These are phyloP conservation scores for Teunomyces panamensis DNA, from an alignment of 805 yeast species.

Conservation along the genomic window DNA sequence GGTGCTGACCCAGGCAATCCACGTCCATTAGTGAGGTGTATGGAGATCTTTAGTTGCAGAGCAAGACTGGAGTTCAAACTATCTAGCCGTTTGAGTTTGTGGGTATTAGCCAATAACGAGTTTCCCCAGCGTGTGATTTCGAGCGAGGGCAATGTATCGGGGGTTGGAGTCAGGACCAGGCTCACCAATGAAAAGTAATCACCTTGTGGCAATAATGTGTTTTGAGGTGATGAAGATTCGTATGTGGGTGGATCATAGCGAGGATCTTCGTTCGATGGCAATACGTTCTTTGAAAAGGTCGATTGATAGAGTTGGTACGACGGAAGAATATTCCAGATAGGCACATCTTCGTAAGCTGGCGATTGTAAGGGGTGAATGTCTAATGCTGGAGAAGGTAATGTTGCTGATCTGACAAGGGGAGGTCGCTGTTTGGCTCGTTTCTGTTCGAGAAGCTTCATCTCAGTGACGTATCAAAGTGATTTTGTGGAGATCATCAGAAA, in stretches of 20 bases:
- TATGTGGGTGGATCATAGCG: constrained; percentile 22
- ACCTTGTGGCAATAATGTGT: not conserved
- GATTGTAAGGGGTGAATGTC: constrained; percentile 17
- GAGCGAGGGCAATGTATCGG: not conserved
- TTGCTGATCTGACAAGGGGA: not conserved
- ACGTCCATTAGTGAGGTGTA: constrained; percentile 16
- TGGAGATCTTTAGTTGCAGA: constrained; percentile 17
- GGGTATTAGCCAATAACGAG: constrained; percentile 25
- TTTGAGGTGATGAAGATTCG: constrained; percentile 7
- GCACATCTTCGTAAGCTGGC: constrained; percentile 26
- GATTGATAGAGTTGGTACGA: constrained; percentile 29
- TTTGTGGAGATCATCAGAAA: not conserved
- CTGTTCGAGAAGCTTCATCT: constrained; percentile 1
- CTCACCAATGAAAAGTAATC: constrained; percentile 5
- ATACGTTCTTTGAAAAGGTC: constrained; percentile 24
- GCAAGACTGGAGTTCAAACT: constrained; percentile 13
- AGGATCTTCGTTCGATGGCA: constrained; percentile 18
- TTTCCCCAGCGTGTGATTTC: constrained; percentile 24
- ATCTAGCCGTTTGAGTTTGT: constrained; percentile 20
- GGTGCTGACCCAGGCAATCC: constrained; percentile 17
- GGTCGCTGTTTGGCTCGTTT: not conserved
- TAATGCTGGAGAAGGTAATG: not conserved
- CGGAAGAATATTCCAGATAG: constrained; percentile 29
- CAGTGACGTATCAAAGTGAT: not conserved
- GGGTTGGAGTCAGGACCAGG: not conserved